A percentile compares a stretch with the other conserved stretches of the same genome.
Conservation (phyloP, 2,329 filamentous ascomycete genomes). For the Fusarium devonianum region DNA sequence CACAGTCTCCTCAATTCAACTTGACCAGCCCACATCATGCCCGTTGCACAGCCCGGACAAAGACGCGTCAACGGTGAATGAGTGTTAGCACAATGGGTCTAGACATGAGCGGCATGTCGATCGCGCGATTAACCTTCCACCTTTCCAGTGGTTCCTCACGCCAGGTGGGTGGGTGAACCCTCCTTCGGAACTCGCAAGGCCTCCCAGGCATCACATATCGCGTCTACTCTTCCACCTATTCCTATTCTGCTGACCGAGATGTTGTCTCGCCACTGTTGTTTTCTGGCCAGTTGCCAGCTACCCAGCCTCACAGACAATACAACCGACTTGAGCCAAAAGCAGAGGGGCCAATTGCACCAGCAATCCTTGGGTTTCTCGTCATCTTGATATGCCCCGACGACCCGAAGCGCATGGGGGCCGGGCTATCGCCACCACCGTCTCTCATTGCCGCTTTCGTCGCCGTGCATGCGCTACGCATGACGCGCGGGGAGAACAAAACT, state of each 20-base stretch:
- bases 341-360: slow-evolving; percentile 15
- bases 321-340: not conserved
- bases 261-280: not conserved
- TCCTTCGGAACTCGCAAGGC: slow-evolving; percentile 33
- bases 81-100: too few species aligned
- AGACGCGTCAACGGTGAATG: too few species aligned
- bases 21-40: not conserved
- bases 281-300: slow-evolving; percentile 6
- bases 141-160: slow-evolving; percentile 16
- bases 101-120: too few species aligned
- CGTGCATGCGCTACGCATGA: slow-evolving; percentile 30
- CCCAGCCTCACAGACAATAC: not conserved
- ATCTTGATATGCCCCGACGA: slow-evolving; percentile 33
- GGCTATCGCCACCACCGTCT: slow-evolving; percentile 30
- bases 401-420: slow-evolving; percentile 31
- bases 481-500: slow-evolving; percentile 23
- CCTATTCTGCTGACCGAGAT: not conserved
- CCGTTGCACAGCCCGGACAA: too few species aligned
- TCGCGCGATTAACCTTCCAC: slow-evolving; percentile 34
- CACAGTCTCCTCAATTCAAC: not conserved
- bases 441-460: slow-evolving; percentile 32
- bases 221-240: not conserved
- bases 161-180: slow-evolving; percentile 10
- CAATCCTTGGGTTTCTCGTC: slow-evolving; percentile 19
- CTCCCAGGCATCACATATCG: not conserved